These are phyloP conservation scores for Euphorbia pulcherrima DNA, from an alignment of 345 rosid genomes.

Conservation along the genomic window DNA sequence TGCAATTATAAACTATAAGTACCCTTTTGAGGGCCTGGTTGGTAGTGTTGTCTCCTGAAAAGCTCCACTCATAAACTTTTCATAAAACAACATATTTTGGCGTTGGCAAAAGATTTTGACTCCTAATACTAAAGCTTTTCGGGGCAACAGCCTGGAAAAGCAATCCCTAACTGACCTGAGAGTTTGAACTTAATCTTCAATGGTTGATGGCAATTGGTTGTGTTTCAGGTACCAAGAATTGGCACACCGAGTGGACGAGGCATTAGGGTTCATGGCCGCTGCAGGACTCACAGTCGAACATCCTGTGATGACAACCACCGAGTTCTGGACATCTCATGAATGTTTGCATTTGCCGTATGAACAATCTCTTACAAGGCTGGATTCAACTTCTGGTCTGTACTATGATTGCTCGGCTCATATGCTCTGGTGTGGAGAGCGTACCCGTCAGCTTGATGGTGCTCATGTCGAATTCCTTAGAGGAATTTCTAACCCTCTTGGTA, in stretches of 20 bases:
- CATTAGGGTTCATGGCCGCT: conserved; percentile 32
- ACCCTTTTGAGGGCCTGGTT: too few species aligned
- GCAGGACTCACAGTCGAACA: conserved; percentile 32
- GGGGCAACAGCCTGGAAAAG: too few species aligned
- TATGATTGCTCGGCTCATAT: conserved; percentile 33
- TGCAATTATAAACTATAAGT: background rate
- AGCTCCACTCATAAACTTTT: too few species aligned
- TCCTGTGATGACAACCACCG: conserved; percentile 31
- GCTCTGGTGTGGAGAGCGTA: conserved; percentile 32
- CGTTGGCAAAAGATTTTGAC: too few species aligned
- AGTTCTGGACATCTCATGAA: conserved; percentile 31
- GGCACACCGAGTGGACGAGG: conserved; percentile 26
- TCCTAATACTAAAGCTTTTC: too few species aligned
- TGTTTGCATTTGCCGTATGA: conserved; percentile 30
- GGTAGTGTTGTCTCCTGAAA: too few species aligned
- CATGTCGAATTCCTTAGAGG: conserved; percentile 33
- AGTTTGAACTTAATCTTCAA: background rate
- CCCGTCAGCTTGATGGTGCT: conserved; percentile 34
- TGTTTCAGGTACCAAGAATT: conserved; percentile 25
- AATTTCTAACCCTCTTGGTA: conserved; percentile 31
- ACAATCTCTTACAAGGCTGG: conserved; percentile 30
- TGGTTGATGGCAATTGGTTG: background rate
- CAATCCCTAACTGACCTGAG: too few species aligned
- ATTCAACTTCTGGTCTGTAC: conserved; percentile 28
- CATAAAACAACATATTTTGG: too few species aligned